phyloP scores from a whole-genome alignment of 495 filamentous ascomycete genomes.

The Eremomyces bilateralis region DNA sequence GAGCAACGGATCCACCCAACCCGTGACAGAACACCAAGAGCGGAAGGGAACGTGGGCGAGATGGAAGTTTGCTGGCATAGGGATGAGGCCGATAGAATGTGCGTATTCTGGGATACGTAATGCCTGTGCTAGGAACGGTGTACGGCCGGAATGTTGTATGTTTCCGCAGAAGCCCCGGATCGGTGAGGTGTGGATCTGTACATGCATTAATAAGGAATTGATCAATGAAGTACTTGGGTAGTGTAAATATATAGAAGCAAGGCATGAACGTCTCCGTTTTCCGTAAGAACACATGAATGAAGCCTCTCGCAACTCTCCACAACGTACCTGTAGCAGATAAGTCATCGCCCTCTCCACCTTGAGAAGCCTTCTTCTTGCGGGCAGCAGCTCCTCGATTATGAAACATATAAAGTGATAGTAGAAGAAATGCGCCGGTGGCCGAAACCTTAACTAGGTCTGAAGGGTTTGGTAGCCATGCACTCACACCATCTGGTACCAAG shows the following conservation, averaged over 20 bases:
- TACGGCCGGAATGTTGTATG: conserved; percentile 51
- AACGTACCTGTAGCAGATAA: neutral
- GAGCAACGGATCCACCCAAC: conserved; percentile 69
- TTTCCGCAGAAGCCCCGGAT: conserved; percentile 58
- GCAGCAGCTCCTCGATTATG: too few species aligned
- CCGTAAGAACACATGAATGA: neutral
- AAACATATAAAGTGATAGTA: too few species aligned
- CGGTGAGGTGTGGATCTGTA: conserved; percentile 21
- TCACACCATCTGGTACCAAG: too few species aligned
- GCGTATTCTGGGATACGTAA: conserved; percentile 55
- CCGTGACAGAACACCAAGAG: conserved; percentile 82
- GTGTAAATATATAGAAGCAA: neutral
- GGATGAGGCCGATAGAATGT: conserved; percentile 69
- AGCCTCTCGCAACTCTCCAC: neutral
- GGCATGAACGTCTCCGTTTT: neutral
- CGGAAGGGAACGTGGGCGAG: conserved; percentile 48
- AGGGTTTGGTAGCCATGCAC: too few species aligned
- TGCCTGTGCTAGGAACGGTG: conserved; percentile 21
- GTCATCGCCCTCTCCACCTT: too few species aligned
- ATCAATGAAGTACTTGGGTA: neutral
- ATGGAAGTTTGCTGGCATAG: conserved; percentile 55
- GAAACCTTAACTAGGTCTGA: too few species aligned
- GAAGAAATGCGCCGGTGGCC: too few species aligned
- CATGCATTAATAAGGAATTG: neutral
- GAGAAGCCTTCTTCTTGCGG: too few species aligned